These are phyloP conservation scores for Penicillium vulpinum DNA, from an alignment of 2,329 filamentous ascomycete genomes.

Conservation along the genomic window DNA sequence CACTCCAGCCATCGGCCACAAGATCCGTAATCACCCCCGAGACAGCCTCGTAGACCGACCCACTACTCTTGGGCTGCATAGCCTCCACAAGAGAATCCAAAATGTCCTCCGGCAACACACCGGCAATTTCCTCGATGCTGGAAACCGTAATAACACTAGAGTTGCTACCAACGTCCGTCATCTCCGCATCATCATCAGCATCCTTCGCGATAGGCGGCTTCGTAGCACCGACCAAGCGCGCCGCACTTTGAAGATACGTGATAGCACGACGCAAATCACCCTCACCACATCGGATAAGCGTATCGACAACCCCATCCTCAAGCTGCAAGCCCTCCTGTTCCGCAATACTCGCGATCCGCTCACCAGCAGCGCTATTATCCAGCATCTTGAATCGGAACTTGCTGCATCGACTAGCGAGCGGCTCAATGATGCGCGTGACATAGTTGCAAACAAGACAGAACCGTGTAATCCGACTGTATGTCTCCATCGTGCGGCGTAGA, in stretches of 20 bases:
- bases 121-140: conserved; percentile 91
- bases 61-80: conserved; percentile 69
- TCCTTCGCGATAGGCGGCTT: conserved; percentile 47
- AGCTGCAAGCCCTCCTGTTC: conserved; percentile 72
- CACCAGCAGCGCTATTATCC: conserved; percentile 79
- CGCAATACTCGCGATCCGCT: conserved; percentile 80
- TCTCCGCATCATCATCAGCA: conserved; percentile 58
- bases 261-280: conserved; percentile 96
- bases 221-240: conserved; percentile 73
- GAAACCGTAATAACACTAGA: conserved; percentile 66
- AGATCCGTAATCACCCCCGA: conserved; percentile 82
- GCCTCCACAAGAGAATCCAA: conserved; percentile 70
- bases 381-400: conserved; percentile 98
- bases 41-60: conserved; percentile 69
- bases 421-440: conserved; percentile 96
- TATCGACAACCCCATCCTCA: conserved; percentile 76
- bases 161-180: conserved; percentile 58
- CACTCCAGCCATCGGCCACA: conserved; percentile 96
- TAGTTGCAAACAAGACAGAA: conserved; percentile 99
- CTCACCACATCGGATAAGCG: conserved; percentile 82
- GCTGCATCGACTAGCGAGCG: conserved; percentile 85
- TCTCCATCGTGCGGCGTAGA: conserved; percentile 94
- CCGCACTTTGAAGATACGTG: conserved; percentile 93
- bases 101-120: conserved; percentile 78
- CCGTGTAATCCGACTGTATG: conserved; percentile 90